Base-by-base conservation (phyloP, 176 grass and related monocot species). In the Otatea glauca region DNA sequence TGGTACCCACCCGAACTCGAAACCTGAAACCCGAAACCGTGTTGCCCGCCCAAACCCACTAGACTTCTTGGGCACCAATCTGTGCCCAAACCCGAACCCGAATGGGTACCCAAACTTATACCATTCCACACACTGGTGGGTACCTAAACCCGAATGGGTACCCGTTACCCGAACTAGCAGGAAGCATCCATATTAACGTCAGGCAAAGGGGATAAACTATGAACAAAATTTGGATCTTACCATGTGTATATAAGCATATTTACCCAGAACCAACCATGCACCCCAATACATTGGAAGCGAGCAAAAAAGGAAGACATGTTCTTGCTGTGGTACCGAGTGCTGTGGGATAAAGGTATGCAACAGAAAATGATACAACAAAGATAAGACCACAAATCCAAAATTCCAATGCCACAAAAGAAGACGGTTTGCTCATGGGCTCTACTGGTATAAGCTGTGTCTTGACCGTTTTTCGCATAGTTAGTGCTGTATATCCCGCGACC, bases 181-280 rank as follows among this genome's bases (percentile, higher is more conserved):
- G 29, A 38, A 47, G 65, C 14, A 73, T 3, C 32, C 17, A 88
- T 17, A 67, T 9, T 39, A 18, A 53, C 39, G 60, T 72, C 62
- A 85, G 61, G 14, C 25, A 50, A 44, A 62, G 38, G 41, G 18
- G 58, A 43, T n/a, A 61, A 76, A 60, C 17, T n/a, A 24, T 24
- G 24, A n/a, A 10, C 72, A 34, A 41, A 60, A 6, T 70, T 21
- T 63, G 76, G 37, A 92, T 44, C 42, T 25, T 61, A 83, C 27
- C 49, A 45, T 43, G 84, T 84, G 63, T 48, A 47, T 63, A 43
- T 12, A 56, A 62, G 75, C 44, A 72, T 47, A 68, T 87, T 95
- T 95, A 98, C 96, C 96, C 88, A 81, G 93, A 89, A 91, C 96
- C 93, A 88, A 92, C 74, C 89, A 98, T 94, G 88, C 92, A 98